Base-by-base conservation (phyloP, 495 filamentous ascomycete genomes). In the Xylaria bambusicola region DNA sequence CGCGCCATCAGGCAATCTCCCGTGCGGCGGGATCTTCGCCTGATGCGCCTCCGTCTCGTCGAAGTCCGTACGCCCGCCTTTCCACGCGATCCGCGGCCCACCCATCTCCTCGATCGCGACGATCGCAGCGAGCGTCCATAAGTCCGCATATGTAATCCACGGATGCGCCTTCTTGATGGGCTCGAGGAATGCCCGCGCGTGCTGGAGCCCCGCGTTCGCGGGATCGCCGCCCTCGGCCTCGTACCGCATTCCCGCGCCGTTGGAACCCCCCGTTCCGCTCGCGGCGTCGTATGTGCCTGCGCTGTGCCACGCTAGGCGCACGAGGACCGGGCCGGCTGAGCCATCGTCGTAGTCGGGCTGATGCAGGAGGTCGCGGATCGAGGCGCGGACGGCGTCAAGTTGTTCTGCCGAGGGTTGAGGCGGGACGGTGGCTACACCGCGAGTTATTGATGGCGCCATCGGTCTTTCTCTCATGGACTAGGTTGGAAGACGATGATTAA, bases 241-340 rank as follows among this genome's bases (percentile, higher is more conserved):
- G 64, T 85, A 86, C 9, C 84, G 80, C 83, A 86, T 87, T 35
- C 84, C 84, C 1, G 84, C 84, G 60, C 84, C 84, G 62, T 86
- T 86, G 8, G 80, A 84, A 21, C 84, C 83, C 35, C 84, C 84
- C 0, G 83, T 86, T 66, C 83, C 78, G 36, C 81, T 78, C 38
- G 76, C 74, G 21, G 73, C 71, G 66, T 84, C 80, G 69, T 87
- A 86, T 0, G 83, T 86, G 13, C 84, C 84, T 0, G 84, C 69
- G 40, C 81, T 81, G 73, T 87, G 84, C 84, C 83, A 86, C 62
- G 84, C 83, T 33, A 87, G 71, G 10, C 84, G 79, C 42, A 86
- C 83, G 46, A 87, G 80, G 0, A 86, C 82, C 0, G 83, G 84
- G 5, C 83, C 84, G 29, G 80, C 81, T 54, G 80, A 84, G 6